Evolutionary conservation across 176 grass and related monocot genomes (phyloP).

Genomic region (Coix lacrymajobi): DNA sequence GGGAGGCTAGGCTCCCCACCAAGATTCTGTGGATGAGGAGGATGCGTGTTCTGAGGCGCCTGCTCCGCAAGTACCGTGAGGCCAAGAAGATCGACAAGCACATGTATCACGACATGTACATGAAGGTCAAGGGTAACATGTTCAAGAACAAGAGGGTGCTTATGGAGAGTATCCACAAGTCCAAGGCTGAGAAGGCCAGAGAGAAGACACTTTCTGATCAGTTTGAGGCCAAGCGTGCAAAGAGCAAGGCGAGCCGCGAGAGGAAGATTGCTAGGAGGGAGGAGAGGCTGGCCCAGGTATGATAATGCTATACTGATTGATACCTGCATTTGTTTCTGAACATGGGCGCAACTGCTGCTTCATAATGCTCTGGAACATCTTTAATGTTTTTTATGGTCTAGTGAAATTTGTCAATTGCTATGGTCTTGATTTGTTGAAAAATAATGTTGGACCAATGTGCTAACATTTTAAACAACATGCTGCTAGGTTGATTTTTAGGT

Average conservation of each 20-base stretch:
- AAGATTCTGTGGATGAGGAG: constrained; percentile 4
- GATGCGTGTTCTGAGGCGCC: constrained; percentile 4
- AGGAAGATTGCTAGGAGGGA: constrained; percentile 13
- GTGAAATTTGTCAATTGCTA: background rate
- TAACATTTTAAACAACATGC: background rate
- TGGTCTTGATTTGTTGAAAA: background rate
- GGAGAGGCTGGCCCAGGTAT: constrained; percentile 1
- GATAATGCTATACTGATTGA: background rate
- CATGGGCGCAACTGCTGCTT: background rate
- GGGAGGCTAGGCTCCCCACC: constrained; percentile 8
- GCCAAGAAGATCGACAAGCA: constrained; percentile 11
- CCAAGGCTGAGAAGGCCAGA: background rate
- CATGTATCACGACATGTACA: constrained; percentile 16
- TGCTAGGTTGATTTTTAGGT: background rate
- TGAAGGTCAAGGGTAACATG: background rate
- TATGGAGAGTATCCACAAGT: constrained; percentile 7
- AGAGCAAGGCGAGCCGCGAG: constrained; percentile 6
- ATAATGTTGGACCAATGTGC: background rate
- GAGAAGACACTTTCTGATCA: background rate
- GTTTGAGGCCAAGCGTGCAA: constrained; percentile 15
- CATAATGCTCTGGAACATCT: background rate
- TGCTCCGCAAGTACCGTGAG: constrained; percentile 5
- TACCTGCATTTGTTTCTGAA: background rate
- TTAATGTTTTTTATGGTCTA: background rate
- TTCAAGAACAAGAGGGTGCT: constrained; percentile 12